Evolutionary conservation across 192 early-diverging fungal genomes (phyloP).

Genomic region (Gamsiella multidivaricata): DNA sequence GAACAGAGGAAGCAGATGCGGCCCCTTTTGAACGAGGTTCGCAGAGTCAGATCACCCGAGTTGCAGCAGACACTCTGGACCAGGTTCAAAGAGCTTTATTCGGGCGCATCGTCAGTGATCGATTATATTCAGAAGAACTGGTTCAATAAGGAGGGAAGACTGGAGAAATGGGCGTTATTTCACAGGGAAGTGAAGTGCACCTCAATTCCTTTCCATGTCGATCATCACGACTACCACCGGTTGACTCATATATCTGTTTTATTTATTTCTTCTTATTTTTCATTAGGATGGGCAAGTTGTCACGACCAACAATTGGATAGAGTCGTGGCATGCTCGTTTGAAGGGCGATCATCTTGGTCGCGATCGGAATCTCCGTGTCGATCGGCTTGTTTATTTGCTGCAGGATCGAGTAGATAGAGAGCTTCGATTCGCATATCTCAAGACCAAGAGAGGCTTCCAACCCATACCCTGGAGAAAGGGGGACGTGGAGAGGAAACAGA

Average conservation of each 20-base stretch:
- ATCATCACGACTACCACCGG: background rate
- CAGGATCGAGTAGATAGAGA: slow-evolving; percentile 28
- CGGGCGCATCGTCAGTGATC: slow-evolving; percentile 8
- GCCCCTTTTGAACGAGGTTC: slow-evolving; percentile 14
- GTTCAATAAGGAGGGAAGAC: slow-evolving; percentile 12
- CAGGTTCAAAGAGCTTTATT: slow-evolving; percentile 23
- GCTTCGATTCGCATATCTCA: slow-evolving; percentile 19
- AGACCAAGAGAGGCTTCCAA: slow-evolving; percentile 11
- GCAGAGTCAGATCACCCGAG: slow-evolving; percentile 10
- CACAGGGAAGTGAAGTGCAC: slow-evolving; percentile 3
- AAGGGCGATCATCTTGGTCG: slow-evolving; percentile 12
- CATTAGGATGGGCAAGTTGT: slow-evolving; percentile 1
- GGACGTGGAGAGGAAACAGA: slow-evolving; percentile 21
- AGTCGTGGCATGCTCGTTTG: slow-evolving; percentile 10
- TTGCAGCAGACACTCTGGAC: slow-evolving; percentile 18
- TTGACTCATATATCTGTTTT: slow-evolving; percentile 1
- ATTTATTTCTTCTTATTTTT: background rate
- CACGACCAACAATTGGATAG: too few species aligned
- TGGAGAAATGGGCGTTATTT: slow-evolving; percentile 3
- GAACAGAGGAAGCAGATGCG: slow-evolving; percentile 15
- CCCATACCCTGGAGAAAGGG: slow-evolving; percentile 20
- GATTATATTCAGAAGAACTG: slow-evolving; percentile 28
- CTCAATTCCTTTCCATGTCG: slow-evolving; percentile 3
- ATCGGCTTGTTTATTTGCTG: slow-evolving; percentile 20
- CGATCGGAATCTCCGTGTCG: slow-evolving; percentile 17